Percentiles rank a stretch among this genome's conserved stretches.
Conservation (phyloP, 345 rosid species). For the Boechera retrofracta region DNA sequence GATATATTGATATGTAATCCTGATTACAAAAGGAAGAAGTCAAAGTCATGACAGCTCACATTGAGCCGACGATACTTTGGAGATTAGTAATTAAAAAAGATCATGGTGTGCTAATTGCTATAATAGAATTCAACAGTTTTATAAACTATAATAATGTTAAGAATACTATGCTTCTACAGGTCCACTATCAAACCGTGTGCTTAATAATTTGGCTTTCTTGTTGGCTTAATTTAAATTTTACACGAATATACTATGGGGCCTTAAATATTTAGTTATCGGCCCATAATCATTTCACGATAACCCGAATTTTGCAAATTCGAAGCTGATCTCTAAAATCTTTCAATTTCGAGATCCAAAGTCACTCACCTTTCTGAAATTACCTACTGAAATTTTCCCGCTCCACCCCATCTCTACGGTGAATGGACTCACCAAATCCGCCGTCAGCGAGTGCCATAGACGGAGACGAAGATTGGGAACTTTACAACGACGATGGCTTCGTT, state of each 20-base stretch:
- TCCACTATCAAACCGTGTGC: too few relatives aligned
- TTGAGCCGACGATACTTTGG: neutral
- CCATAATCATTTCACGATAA: neutral
- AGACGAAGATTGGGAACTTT: conserved; percentile 64
- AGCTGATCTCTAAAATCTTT: conserved; percentile 1
- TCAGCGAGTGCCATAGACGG: neutral
- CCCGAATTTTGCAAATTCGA: neutral
- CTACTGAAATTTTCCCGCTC: conserved; percentile 38
- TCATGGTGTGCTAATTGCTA: too few relatives aligned
- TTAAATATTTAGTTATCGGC: neutral
- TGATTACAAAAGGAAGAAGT: neutral
- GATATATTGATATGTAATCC: neutral
- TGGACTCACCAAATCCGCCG: neutral
- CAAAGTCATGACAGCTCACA: neutral
- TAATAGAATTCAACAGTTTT: too few relatives aligned
- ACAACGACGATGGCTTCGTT: conserved; percentile 79
- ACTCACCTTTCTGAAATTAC: conserved; percentile 12
- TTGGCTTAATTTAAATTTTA: neutral
- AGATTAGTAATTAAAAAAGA: too few relatives aligned
- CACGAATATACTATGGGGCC: neutral
- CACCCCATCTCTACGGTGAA: conserved; percentile 10
- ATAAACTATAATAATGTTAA: too few relatives aligned
- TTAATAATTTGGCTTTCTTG: too few relatives aligned
- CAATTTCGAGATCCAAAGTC: conserved; percentile 11
- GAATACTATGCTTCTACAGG: too few relatives aligned